Evolutionary conservation across 768 basidiomycete genomes (phyloP).

Genomic region (Termitomyces sp.): DNA sequence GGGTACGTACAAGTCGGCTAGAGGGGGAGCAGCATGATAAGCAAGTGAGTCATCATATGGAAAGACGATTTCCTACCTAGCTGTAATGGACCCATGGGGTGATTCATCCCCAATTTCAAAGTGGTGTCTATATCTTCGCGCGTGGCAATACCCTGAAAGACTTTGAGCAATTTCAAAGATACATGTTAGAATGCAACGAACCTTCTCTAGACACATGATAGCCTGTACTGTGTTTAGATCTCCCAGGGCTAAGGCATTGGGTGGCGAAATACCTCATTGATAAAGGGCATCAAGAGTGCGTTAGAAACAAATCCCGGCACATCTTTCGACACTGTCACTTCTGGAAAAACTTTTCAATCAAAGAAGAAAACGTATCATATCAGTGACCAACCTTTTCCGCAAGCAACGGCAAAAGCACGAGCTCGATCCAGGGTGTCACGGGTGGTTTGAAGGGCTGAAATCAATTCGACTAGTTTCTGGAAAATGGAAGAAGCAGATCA

Average conservation of each 20-base stretch:
- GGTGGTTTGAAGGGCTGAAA: conserved; percentile 89
- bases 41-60: not conserved
- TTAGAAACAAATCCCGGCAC: conserved; percentile 96
- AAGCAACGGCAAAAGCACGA: conserved; percentile 77
- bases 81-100: conserved; percentile 92
- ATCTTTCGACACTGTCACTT: conserved; percentile 87
- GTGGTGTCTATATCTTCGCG: conserved; percentile 96
- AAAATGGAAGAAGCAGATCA: not conserved
- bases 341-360: conserved; percentile 28
- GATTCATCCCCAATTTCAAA: conserved; percentile 88
- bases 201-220: conserved; percentile 90
- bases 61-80: conserved; percentile 44
- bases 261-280: conserved; percentile 69
- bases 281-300: conserved; percentile 93
- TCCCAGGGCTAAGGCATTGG: not conserved
- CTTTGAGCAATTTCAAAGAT: not conserved
- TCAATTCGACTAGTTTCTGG: conserved; percentile 92
- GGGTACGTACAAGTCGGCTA: conserved; percentile 52
- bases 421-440: conserved; percentile 70
- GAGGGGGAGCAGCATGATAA: not conserved
- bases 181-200: conserved; percentile 16
- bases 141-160: conserved; percentile 76
- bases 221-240: conserved; percentile 43
- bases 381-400: conserved; percentile 69
- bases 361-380: not conserved